Base-by-base conservation (phyloP, 2,329 filamentous ascomycete species). In the Metarhizium brunneum region DNA sequence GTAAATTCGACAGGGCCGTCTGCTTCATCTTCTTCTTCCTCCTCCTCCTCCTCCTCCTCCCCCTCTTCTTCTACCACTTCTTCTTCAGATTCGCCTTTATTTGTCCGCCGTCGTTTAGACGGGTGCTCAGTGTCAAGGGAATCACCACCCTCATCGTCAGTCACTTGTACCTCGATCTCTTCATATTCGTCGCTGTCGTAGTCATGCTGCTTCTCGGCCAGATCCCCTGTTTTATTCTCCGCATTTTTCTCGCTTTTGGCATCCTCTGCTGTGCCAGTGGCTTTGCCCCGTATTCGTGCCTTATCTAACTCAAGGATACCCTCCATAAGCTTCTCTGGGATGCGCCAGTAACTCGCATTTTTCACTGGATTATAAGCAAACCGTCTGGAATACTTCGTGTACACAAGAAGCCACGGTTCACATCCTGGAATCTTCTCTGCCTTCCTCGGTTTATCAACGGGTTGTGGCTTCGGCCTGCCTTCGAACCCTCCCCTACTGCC, bases 331-430 rank as follows among this genome's bases (percentile, higher is more conserved):
- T 94, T 86, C 55, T 90, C 83, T 0, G 94, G 94, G 64, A 96
- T 94, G 65, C 90, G 90, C 94, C 95, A 99, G 70, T 91, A 91
- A 70, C 92, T 97, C 62, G 91, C 81, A 42, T 92, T 88, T 61
- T 92, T 96, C 54, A 81, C 80, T 0, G 85, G 82, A 62, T 99
- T 96, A 74, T 95, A 89, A 2, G 92, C 91, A 66, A 99, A 99
- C 53, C 92, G 82, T 56, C 94, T 80, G 25, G 90, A 89, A 59
- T 92, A 84, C 67, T 90, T 96, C 1, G 94, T 99, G 67, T 87
- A 89, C n/a, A 99, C 90, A 3, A 99, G 76, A 0, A 95, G 73
- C 94, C 94, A 99, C 16, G 91, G 88, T 63, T 88, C 86, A 63
- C 84, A 88, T 2, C 86, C 86, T 0, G 91, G 91, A 49, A 99